These are phyloP conservation scores for Botrytis porri DNA, from an alignment of 2,329 filamentous ascomycete genomes.

Conservation along the genomic window DNA sequence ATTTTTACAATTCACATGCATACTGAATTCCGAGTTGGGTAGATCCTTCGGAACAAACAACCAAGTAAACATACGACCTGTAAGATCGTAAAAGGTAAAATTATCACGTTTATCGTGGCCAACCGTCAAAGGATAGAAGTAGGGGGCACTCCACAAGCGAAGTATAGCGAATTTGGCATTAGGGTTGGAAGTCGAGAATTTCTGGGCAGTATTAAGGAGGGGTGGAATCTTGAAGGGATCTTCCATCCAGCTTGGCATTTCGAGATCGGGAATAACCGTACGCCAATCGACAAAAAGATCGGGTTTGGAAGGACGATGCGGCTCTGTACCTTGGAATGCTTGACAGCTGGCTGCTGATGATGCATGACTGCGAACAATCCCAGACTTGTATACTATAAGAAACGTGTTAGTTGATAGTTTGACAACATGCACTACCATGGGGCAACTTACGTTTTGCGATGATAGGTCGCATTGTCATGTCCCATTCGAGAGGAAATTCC, in stretches of 20 bases:
- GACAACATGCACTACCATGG: background rate
- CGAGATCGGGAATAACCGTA: conserved; percentile 30
- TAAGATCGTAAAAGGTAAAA: conserved; percentile 44
- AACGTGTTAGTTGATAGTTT: background rate
- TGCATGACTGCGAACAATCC: conserved; percentile 42
- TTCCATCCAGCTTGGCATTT: conserved; percentile 34
- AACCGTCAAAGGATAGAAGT: conserved; percentile 50
- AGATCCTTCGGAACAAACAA: conserved; percentile 50
- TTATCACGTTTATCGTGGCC: conserved; percentile 39
- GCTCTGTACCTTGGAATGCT: conserved; percentile 41
- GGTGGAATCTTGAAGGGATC: conserved; percentile 39
- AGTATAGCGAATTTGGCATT: conserved; percentile 44
- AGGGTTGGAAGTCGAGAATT: conserved; percentile 33
- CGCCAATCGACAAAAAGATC: conserved; percentile 47
- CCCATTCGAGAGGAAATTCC: conserved; percentile 42
- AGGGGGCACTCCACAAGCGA: conserved; percentile 46
- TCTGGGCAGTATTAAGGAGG: conserved; percentile 38
- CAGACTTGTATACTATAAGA: conserved; percentile 45
- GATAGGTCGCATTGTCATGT: conserved; percentile 42
- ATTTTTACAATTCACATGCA: conserved; percentile 41
- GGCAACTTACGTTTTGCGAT: conserved; percentile 40
- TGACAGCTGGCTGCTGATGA: conserved; percentile 37
- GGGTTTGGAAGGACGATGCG: conserved; percentile 35
- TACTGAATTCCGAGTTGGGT: conserved; percentile 43
- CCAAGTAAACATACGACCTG: conserved; percentile 46